phyloP scores from a whole-genome alignment of 768 basidiomycete species.

The Auricularia sp. region DNA sequence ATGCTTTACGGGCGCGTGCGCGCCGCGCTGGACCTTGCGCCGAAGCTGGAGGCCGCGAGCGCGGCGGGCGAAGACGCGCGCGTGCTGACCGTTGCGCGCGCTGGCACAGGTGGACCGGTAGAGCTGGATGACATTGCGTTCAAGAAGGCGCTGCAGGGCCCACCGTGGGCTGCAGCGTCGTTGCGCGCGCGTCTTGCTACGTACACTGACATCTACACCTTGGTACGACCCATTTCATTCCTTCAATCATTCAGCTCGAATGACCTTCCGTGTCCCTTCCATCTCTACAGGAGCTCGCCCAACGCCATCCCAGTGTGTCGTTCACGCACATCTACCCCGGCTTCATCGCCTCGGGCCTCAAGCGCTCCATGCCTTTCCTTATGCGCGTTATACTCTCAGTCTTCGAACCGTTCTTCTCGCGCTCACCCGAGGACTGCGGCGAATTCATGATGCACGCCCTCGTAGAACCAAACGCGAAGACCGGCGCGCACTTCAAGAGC shows the following conservation, averaged over 20 bases:
- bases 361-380: background rate
- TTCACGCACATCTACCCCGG: background rate
- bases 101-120: slow-evolving; percentile 26
- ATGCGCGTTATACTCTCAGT: background rate
- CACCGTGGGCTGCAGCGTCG: background rate
- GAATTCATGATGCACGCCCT: slow-evolving; percentile 17
- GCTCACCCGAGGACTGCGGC: slow-evolving; percentile 11
- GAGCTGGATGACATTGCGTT: slow-evolving; percentile 41
- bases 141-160: slow-evolving; percentile 24
- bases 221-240: background rate
- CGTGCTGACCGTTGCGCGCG: slow-evolving; percentile 34
- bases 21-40: slow-evolving; percentile 36
- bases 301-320: background rate
- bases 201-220: background rate
- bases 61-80: slow-evolving; percentile 39
- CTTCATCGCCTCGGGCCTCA: background rate
- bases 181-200: background rate
- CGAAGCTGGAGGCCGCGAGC: slow-evolving; percentile 32
- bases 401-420: background rate
- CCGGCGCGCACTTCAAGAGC: background rate
- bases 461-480: background rate
- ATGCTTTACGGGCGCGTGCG: slow-evolving; percentile 44
- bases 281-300: background rate
- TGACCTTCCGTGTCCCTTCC: background rate
- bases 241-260: background rate